Conservation (phyloP, 108 stramenopile genomes). For the Nannochloropsis salina region DNA sequence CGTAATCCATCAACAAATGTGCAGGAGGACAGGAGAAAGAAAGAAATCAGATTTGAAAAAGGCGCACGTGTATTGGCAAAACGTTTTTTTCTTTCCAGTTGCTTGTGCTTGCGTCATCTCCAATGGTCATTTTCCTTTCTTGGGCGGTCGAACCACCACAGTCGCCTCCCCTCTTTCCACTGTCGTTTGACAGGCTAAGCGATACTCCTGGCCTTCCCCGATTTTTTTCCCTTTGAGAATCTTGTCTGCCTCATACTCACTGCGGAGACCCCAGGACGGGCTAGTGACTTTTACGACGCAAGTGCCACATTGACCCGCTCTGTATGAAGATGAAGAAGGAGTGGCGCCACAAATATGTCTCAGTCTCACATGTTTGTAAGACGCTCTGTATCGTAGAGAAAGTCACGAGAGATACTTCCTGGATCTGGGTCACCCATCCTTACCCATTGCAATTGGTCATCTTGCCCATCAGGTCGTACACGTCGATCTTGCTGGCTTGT, state of each 20-base stretch:
- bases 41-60: background rate
- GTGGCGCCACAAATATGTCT: background rate
- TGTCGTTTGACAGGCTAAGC: background rate
- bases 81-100: background rate
- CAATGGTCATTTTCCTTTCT: background rate
- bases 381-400: too few relatives aligned
- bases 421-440: background rate
- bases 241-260: background rate
- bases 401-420: too few relatives aligned
- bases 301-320: background rate
- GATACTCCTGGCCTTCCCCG: background rate
- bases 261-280: background rate
- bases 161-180: background rate
- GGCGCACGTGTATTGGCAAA: background rate
- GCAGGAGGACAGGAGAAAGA: background rate
- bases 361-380: too few relatives aligned
- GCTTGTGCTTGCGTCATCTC: background rate
- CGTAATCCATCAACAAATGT: too few relatives aligned
- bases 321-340: background rate
- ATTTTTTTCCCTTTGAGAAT: background rate
- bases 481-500: slow-evolving; percentile 1
- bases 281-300: background rate
- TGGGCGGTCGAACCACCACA: background rate
- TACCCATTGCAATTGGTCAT: slow-evolving; percentile 20
- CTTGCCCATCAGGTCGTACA: slow-evolving; percentile 4